phyloP scores from a whole-genome alignment of 306 rosid species.

The Castanopsis chinensis region DNA sequence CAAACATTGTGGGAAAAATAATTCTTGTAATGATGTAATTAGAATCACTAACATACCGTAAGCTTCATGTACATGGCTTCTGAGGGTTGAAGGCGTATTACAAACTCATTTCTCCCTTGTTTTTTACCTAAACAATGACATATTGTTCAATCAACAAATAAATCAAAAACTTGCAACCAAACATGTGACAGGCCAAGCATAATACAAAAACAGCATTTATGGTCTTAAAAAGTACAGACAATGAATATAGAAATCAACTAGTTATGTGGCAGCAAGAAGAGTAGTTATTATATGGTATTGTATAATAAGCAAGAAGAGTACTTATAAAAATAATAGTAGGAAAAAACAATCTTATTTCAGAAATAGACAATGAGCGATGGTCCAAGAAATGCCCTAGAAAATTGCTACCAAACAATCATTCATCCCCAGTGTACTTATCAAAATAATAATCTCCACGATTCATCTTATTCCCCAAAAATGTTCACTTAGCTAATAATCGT shows the following conservation, averaged over 20 bases:
- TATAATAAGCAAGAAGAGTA: background rate
- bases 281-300: background rate
- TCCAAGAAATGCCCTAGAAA: too few relatives aligned
- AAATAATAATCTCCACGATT: too few relatives aligned
- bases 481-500: background rate
- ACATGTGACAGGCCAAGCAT: slow-evolving; percentile 5
- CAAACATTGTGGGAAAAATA: slow-evolving; percentile 19
- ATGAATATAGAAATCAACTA: background rate
- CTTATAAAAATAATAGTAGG: too few relatives aligned
- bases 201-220: background rate
- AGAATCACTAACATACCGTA: slow-evolving; percentile 46
- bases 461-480: slow-evolving; percentile 8
- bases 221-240: background rate
- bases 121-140: slow-evolving; percentile 61
- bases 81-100: slow-evolving; percentile 77
- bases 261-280: background rate
- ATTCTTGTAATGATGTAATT: background rate
- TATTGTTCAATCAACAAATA: background rate
- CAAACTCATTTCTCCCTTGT: slow-evolving; percentile 94
- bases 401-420: too few relatives aligned
- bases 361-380: slow-evolving; percentile 13
- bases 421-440: too few relatives aligned
- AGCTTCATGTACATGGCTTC: slow-evolving; percentile 95
- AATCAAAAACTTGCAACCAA: background rate
- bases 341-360: background rate